Conservation (phyloP, 345 rosid species). For the Bruguiera parviflora region DNA sequence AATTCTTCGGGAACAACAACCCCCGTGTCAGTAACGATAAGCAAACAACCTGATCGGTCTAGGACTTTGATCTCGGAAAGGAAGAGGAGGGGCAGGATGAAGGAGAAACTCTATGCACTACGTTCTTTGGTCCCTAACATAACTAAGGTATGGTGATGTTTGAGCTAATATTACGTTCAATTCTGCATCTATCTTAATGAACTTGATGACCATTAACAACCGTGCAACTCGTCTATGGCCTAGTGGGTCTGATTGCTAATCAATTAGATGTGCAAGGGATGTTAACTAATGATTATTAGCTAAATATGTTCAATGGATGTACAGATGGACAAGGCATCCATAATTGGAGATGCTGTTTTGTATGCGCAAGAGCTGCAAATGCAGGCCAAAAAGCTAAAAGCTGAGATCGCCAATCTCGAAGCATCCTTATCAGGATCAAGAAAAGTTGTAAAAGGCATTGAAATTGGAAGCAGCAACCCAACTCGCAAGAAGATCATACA, state of each 20-base stretch:
- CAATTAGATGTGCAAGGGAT: too few species aligned
- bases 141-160: slow-evolving; percentile 52
- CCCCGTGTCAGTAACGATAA: slow-evolving; percentile 26
- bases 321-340: slow-evolving; percentile 97
- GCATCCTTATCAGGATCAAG: slow-evolving; percentile 38
- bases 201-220: neutral
- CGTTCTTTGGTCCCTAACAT: slow-evolving; percentile 90
- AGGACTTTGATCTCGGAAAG: slow-evolving; percentile 72
- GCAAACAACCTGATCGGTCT: slow-evolving; percentile 57
- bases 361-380: slow-evolving; percentile 71
- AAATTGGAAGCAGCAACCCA: slow-evolving; percentile 24
- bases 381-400: slow-evolving; percentile 62
- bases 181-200: neutral
- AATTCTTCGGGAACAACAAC: slow-evolving; percentile 57
- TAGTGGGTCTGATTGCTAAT: neutral
- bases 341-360: slow-evolving; percentile 72
- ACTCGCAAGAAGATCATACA: slow-evolving; percentile 46
- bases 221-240: too few species aligned
- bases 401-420: slow-evolving; percentile 65
- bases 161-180: neutral
- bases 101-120: slow-evolving; percentile 81
- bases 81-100: slow-evolving; percentile 71
- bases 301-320: neutral
- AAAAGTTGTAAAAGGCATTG: slow-evolving; percentile 26
- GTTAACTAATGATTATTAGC: too few species aligned